Conservation (phyloP, 2,329 filamentous ascomycete species). For the Passalora sequoiae region DNA sequence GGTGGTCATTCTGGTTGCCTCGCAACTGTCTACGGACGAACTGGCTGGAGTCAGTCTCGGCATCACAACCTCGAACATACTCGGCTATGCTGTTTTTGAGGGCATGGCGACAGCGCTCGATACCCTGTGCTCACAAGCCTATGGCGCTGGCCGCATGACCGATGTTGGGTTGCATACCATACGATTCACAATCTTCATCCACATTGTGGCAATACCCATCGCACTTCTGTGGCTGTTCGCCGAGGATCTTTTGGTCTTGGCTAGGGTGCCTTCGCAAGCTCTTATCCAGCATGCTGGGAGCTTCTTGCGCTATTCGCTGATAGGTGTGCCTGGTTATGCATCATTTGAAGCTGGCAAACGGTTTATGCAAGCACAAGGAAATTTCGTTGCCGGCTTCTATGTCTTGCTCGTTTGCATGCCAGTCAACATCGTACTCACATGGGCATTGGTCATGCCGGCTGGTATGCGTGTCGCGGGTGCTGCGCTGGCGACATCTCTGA, state of each 20-base stretch:
- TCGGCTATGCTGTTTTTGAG: constrained; percentile 49
- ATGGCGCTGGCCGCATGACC: constrained; percentile 45
- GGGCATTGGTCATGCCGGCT: constrained; percentile 25
- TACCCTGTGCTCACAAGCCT: constrained; percentile 50
- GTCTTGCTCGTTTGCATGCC: constrained; percentile 15
- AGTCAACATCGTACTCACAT: constrained; percentile 17
- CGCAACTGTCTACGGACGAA: constrained; percentile 50
- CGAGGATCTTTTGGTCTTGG: constrained; percentile 39
- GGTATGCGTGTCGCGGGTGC: constrained; percentile 49
- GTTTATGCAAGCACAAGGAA: constrained; percentile 52
- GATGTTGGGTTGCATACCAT: constrained; percentile 51
- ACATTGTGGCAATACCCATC: constrained; percentile 46
- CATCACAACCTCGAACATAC: constrained; percentile 52
- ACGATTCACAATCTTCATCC: constrained; percentile 49
- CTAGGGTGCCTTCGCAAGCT: constrained; percentile 44
- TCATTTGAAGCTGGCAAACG: constrained; percentile 52
- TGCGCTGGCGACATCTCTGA: constrained; percentile 44
- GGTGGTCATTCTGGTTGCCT: constrained; percentile 49
- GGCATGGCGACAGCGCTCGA: constrained; percentile 50
- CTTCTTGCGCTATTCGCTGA: constrained; percentile 47
- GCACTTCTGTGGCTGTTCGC: constrained; percentile 48
- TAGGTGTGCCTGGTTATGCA: constrained; percentile 51
- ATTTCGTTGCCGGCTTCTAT: constrained; percentile 44
- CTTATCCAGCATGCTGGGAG: constrained; percentile 47
- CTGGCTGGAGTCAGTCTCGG: constrained; percentile 50